These are phyloP conservation scores for Shiraia sp. DNA, from an alignment of 2,329 filamentous ascomycete genomes.

Conservation along the genomic window DNA sequence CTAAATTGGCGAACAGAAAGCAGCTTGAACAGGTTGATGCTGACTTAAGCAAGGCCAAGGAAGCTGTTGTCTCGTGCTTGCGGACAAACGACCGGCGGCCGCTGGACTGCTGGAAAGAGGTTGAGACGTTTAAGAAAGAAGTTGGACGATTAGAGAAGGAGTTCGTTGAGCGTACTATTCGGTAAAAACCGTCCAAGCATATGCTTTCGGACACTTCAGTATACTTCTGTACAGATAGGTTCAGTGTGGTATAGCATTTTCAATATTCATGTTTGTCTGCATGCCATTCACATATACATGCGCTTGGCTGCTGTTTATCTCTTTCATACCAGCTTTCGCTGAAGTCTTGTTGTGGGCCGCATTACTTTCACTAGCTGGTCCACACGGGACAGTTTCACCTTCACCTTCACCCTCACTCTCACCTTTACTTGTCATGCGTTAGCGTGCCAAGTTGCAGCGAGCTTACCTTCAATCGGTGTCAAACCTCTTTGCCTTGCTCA, in stretches of 20 bases:
- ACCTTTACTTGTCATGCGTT: too few species aligned
- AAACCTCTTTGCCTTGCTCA: too few species aligned
- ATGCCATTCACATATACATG: not conserved
- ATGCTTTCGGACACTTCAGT: not conserved
- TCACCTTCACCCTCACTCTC: too few species aligned
- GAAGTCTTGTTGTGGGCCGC: too few species aligned
- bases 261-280: conserved; percentile 4
- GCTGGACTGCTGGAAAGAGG: conserved; percentile 92
- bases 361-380: too few species aligned
- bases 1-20: conserved; percentile 57
- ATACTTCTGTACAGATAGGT: conserved; percentile 30
- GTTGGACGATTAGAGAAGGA: conserved; percentile 82
- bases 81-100: conserved; percentile 82
- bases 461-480: too few species aligned
- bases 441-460: too few species aligned
- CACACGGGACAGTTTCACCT: too few species aligned
- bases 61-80: conserved; percentile 78
- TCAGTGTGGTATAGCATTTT: conserved; percentile 11
- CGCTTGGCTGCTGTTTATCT: not conserved
- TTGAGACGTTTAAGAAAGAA: conserved; percentile 86
- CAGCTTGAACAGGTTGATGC: conserved; percentile 68
- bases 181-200: conserved; percentile 28
- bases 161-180: conserved; percentile 83
- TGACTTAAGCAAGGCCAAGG: conserved; percentile 72
- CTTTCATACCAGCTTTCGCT: not conserved